Conservation (phyloP, 2,329 filamentous ascomycete genomes). For the Zopfia rhizophila region DNA sequence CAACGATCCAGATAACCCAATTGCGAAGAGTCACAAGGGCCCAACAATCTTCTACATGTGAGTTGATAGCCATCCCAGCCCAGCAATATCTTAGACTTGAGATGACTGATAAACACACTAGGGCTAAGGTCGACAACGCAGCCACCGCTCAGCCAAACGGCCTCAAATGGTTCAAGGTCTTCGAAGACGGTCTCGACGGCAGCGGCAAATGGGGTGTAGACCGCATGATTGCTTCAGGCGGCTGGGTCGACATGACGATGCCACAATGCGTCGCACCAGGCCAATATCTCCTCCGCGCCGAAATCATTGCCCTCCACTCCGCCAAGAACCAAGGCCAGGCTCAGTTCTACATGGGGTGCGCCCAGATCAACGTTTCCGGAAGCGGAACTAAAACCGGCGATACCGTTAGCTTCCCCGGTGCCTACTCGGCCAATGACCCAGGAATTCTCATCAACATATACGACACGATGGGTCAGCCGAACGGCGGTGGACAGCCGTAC, state of each 20-base stretch:
- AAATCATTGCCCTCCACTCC: conserved; percentile 58
- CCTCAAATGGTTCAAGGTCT: conserved; percentile 56
- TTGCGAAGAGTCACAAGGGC: conserved; percentile 61
- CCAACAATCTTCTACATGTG: conserved; percentile 52
- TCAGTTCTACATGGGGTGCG: conserved; percentile 53
- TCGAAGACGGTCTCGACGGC: conserved; percentile 52
- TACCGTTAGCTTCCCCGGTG: conserved; percentile 56
- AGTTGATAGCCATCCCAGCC: too few species aligned
- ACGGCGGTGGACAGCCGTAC: conserved; percentile 26
- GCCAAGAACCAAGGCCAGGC: conserved; percentile 43
- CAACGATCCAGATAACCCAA: conserved; percentile 61
- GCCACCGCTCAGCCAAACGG: conserved; percentile 49
- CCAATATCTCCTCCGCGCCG: conserved; percentile 55
- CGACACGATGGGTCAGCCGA: conserved; percentile 24
- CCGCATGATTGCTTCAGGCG: conserved; percentile 58
- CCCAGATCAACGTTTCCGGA: conserved; percentile 48
- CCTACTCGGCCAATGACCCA: conserved; percentile 46
- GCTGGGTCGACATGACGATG: conserved; percentile 56
- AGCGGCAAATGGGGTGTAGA: conserved; percentile 61
- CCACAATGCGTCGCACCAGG: conserved; percentile 40
- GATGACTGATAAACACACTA: conserved; percentile 19
- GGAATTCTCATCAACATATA: conserved; percentile 35
- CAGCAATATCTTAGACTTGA: too few species aligned
- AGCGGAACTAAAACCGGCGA: conserved; percentile 36
- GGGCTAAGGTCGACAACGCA: conserved; percentile 54